Evolutionary conservation across 1,284 basidiomycete species (phyloP).

Genomic region (Rhodotorula sp.): DNA sequence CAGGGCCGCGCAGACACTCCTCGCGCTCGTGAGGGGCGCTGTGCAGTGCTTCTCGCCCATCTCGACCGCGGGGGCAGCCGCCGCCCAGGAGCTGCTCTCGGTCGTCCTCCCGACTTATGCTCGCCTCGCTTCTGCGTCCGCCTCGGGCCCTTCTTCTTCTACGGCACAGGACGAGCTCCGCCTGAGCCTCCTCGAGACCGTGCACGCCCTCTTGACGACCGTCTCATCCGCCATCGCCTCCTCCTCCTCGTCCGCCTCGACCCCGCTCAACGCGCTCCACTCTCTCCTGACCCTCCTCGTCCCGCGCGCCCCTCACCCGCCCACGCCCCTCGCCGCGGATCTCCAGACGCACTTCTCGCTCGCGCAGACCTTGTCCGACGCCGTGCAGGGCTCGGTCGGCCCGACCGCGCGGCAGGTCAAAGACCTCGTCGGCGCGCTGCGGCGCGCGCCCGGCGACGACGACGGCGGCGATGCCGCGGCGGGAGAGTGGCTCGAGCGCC

Average conservation of each 20-base stretch:
- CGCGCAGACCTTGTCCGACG: neutral
- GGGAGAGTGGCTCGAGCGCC: neutral
- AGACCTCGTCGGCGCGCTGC: slow-evolving; percentile 16
- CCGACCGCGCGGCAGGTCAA: slow-evolving; percentile 12
- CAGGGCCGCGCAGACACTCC: neutral
- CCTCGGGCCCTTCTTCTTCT: too few species aligned
- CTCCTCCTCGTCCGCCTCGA: neutral
- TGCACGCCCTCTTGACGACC: slow-evolving; percentile 1
- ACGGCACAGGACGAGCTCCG: neutral
- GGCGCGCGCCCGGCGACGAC: neutral
- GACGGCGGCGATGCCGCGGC: neutral
- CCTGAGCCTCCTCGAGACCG: slow-evolving; percentile 10
- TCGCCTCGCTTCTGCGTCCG: neutral
- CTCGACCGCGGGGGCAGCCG: neutral
- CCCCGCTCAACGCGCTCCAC: neutral
- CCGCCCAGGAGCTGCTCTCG: neutral
- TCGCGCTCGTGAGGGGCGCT: slow-evolving; percentile 11
- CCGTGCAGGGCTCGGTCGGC: slow-evolving; percentile 15
- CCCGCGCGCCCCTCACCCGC: neutral
- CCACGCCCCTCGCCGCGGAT: neutral
- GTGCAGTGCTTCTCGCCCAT: neutral
- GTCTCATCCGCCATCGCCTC: neutral
- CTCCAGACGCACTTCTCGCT: neutral
- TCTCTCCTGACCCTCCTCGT: slow-evolving; percentile 6
- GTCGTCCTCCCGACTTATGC: neutral